A percentile compares a stretch with the other conserved stretches of the same genome.
Conservation (phyloP, 2,329 filamentous ascomycete species). For the Pseudomassariella vexata region DNA sequence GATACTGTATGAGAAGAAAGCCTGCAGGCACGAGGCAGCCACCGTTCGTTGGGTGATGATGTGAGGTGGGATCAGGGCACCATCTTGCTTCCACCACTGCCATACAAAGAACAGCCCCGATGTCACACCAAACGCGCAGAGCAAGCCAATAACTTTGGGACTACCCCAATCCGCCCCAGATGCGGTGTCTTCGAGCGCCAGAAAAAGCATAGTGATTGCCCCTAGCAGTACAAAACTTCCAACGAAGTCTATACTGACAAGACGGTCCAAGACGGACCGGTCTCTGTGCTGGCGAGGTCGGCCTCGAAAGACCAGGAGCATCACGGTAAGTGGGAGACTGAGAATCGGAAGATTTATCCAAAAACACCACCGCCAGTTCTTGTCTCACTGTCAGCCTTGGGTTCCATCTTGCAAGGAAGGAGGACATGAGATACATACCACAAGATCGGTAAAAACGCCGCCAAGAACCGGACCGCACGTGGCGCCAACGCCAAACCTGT, state of each 20-base stretch:
- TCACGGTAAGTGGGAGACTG: constrained; percentile 7
- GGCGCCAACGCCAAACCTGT: no score
- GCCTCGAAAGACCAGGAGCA: constrained; percentile 7
- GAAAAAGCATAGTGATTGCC: constrained; percentile 36
- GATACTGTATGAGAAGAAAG: background rate
- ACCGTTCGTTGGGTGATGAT: constrained; percentile 37
- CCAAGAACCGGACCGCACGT: constrained; percentile 1
- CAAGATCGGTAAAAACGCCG: background rate
- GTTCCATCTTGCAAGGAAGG: background rate
- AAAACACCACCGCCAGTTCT: constrained; percentile 2
- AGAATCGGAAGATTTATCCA: constrained; percentile 11
- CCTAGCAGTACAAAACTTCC: constrained; percentile 35
- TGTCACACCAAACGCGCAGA: constrained; percentile 19
- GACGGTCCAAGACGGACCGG: constrained; percentile 6
- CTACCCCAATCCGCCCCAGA: constrained; percentile 36
- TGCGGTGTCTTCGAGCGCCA: constrained; percentile 42
- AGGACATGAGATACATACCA: background rate
- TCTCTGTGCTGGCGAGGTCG: constrained; percentile 7
- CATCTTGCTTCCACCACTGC: constrained; percentile 31
- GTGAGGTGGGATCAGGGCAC: constrained; percentile 36
- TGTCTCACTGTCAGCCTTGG: no score
- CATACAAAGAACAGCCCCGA: constrained; percentile 24
- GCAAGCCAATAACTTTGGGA: constrained; percentile 34
- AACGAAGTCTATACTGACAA: constrained; percentile 3
- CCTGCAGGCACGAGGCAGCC: constrained; percentile 23